phyloP scores from a whole-genome alignment of 2,329 filamentous ascomycete species.

The Phialophora expanda region DNA sequence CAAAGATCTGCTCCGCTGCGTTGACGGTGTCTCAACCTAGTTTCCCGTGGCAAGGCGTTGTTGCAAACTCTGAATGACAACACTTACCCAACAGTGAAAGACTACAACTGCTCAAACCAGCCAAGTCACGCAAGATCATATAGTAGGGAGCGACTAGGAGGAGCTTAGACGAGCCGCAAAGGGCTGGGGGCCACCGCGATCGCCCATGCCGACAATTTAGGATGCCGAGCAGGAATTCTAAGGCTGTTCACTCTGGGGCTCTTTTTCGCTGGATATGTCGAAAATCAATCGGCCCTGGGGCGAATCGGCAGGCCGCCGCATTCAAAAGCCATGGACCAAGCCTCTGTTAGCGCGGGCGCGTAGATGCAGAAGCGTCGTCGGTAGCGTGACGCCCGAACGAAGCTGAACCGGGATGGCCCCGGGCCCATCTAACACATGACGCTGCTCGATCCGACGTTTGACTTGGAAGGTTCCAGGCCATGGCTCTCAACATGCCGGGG shows the following conservation, averaged over 20 bases:
- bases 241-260: background rate
- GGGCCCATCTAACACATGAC: background rate
- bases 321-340: background rate
- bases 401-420: constrained; percentile 7
- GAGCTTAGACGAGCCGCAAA: background rate
- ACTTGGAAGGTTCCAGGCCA: constrained; percentile 7
- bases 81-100: constrained; percentile 1
- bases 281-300: constrained; percentile 8
- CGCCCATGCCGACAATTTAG: background rate
- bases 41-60: background rate
- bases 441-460: constrained; percentile 10
- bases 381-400: background rate
- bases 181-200: background rate
- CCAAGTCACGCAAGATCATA: background rate
- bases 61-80: background rate
- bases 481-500: background rate
- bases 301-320: background rate
- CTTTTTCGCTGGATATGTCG: constrained; percentile 25
- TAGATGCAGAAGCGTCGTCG: constrained; percentile 25
- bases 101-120: constrained; percentile 1
- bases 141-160: background rate
- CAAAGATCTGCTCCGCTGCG: background rate
- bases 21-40: background rate
- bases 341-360: constrained; percentile 25
- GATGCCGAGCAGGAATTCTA: background rate